Evolutionary conservation across 768 basidiomycete genomes (phyloP).

Genomic region (Pulveroboletus sp.): DNA sequence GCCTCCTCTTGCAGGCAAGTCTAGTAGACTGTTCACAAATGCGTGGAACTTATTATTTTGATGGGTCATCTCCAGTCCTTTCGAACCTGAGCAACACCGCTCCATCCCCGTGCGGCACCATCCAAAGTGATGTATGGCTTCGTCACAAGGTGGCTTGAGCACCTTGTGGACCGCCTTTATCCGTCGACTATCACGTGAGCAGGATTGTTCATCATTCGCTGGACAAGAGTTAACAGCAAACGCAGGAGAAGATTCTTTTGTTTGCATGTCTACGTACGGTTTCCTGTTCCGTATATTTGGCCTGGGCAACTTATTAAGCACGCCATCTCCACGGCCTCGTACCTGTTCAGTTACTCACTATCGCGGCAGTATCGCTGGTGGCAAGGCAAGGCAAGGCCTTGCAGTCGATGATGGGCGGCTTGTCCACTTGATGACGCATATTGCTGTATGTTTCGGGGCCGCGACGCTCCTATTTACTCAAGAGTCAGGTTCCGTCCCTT

Average conservation of each 20-base stretch:
- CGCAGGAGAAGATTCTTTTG: neutral
- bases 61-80: no score
- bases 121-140: neutral
- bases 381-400: neutral
- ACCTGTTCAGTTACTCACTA: neutral
- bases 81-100: neutral
- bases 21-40: no score
- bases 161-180: conserved; percentile 1
- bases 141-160: neutral
- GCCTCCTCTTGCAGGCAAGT: neutral
- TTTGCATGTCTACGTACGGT: conserved; percentile 1
- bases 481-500: no score
- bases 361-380: no score
- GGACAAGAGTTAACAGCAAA: neutral
- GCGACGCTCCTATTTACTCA: no score
- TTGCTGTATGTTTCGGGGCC: neutral
- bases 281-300: neutral
- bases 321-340: neutral
- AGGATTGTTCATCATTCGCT: neutral
- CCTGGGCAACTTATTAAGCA: neutral
- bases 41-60: neutral
- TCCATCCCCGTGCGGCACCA: neutral
- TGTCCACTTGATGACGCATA: neutral
- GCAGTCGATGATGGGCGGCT: neutral
- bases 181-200: neutral